Conservation (phyloP, 257 asterid species). For the Solanum appendiculatum region DNA sequence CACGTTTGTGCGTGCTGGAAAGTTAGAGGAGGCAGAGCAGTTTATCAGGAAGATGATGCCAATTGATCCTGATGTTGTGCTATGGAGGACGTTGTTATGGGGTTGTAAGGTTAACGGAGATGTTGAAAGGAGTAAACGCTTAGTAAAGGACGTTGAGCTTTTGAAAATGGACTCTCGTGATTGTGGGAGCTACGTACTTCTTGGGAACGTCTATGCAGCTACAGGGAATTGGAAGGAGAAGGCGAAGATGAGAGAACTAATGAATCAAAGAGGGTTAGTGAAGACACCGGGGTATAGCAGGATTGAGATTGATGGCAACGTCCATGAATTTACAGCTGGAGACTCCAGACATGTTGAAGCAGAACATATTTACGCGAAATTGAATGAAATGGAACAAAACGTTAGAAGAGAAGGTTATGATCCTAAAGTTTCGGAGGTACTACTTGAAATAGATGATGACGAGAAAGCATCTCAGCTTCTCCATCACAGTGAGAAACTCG, state of each 20-base stretch:
- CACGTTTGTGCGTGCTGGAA: constrained; percentile 10
- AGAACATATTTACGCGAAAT: background rate
- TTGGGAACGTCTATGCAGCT: constrained; percentile 3
- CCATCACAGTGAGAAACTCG: constrained; percentile 25
- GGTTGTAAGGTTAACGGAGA: constrained; percentile 15
- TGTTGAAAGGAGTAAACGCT: background rate
- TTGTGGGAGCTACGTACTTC: constrained; percentile 3
- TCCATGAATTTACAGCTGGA: constrained; percentile 20
- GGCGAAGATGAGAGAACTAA: background rate
- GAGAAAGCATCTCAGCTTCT: constrained; percentile 19
- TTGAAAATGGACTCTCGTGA: constrained; percentile 3
- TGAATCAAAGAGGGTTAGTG: constrained; percentile 7
- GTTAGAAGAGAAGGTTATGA: constrained; percentile 13
- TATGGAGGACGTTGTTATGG: constrained; percentile 15
- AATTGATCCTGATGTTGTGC: constrained; percentile 1
- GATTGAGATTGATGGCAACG: constrained; percentile 9
- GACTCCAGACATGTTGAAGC: constrained; percentile 10
- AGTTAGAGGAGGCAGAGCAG: constrained; percentile 7
- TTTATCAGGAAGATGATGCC: constrained; percentile 11
- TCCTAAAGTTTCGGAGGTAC: background rate
- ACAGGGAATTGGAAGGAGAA: constrained; percentile 12
- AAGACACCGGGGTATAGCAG: constrained; percentile 8
- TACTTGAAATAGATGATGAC: constrained; percentile 8
- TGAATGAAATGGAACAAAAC: constrained; percentile 2
- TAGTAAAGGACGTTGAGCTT: constrained; percentile 1